phyloP scores from a whole-genome alignment of 345 rosid genomes.

The Bruguiera sexangula region DNA sequence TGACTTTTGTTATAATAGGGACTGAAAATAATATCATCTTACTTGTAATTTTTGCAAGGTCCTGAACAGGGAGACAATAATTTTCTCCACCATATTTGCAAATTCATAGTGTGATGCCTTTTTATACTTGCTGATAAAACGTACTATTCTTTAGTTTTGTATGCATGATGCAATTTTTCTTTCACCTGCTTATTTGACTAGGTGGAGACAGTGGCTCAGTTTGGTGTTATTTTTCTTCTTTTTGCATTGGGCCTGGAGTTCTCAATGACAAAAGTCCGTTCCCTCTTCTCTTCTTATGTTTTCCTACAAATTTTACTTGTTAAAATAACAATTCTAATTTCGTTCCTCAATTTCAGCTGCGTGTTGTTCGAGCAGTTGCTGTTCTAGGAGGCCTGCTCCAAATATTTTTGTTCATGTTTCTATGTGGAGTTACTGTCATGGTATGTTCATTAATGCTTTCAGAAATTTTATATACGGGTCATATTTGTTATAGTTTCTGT shows the following conservation, averaged over 20 bases:
- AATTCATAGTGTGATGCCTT: not conserved
- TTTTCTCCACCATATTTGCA: not conserved
- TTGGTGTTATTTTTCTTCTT: conserved; percentile 95
- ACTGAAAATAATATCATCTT: not conserved
- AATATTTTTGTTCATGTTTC: conserved; percentile 85
- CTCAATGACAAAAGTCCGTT: conserved; percentile 68
- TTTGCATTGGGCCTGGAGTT: conserved; percentile 93
- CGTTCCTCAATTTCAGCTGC: conserved; percentile 56
- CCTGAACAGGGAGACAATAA: not conserved
- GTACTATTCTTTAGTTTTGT: not conserved
- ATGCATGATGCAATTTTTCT: not conserved
- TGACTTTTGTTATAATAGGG: conserved; percentile 5
- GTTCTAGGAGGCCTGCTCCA: conserved; percentile 87
- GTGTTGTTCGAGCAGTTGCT: conserved; percentile 93
- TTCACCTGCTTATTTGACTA: conserved; percentile 26
- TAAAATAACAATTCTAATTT: not conserved
- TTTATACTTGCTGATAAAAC: not conserved
- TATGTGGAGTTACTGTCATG: conserved; percentile 76
- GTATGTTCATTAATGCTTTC: conserved; percentile 38
- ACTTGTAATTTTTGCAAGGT: not conserved
- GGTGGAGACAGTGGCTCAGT: conserved; percentile 99
- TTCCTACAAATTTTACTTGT: not conserved
- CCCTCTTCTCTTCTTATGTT: not conserved
- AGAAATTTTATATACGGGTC: not conserved
- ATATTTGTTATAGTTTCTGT: not conserved